Percentiles rank a stretch among this genome's conserved stretches.
phyloP scores from a whole-genome alignment of 495 filamentous ascomycete genomes.

The Barbatosphaeria neglecta region DNA sequence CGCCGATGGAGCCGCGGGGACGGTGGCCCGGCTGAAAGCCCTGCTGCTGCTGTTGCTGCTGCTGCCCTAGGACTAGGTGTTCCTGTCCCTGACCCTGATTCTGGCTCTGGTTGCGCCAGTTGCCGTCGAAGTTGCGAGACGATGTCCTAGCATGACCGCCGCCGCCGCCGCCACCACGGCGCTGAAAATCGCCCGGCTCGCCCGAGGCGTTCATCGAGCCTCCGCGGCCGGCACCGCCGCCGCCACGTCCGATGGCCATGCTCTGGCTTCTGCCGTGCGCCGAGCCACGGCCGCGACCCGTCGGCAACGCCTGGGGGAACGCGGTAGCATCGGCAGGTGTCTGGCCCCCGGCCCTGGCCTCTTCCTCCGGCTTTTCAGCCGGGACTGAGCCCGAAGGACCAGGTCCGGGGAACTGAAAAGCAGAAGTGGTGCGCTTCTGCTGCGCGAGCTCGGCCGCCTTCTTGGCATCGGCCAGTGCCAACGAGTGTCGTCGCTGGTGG shows the following conservation, averaged over 20 bases:
- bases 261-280: slow-evolving; percentile 52
- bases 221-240: slow-evolving; percentile 26
- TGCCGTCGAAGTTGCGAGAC: slow-evolving; percentile 92
- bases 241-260: slow-evolving; percentile 45
- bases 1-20: slow-evolving; percentile 64
- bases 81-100: slow-evolving; percentile 42
- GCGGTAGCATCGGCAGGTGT: slow-evolving; percentile 32
- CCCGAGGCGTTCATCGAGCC: slow-evolving; percentile 15
- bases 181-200: slow-evolving; percentile 48
- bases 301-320: slow-evolving; percentile 35
- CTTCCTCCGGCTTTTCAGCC: slow-evolving; percentile 42
- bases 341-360: slow-evolving; percentile 33
- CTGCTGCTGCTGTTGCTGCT: slow-evolving; percentile 61
- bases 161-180: slow-evolving; percentile 55
- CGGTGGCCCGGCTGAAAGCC: slow-evolving; percentile 93
- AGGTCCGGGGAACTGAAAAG: slow-evolving; percentile 88
- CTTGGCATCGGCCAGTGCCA: slow-evolving; percentile 91
- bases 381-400: slow-evolving; percentile 37
- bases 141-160: slow-evolving; percentile 63
- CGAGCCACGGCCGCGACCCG: slow-evolving; percentile 35
- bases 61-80: slow-evolving; percentile 33
- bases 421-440: slow-evolving; percentile 86
- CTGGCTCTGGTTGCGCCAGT: slow-evolving; percentile 87
- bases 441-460: slow-evolving; percentile 95
- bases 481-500: slow-evolving; percentile 88